Percentiles rank a stretch among this genome's conserved stretches.
phyloP scores from a whole-genome alignment of 257 asterid genomes.

The Nicotiana knightiana region DNA sequence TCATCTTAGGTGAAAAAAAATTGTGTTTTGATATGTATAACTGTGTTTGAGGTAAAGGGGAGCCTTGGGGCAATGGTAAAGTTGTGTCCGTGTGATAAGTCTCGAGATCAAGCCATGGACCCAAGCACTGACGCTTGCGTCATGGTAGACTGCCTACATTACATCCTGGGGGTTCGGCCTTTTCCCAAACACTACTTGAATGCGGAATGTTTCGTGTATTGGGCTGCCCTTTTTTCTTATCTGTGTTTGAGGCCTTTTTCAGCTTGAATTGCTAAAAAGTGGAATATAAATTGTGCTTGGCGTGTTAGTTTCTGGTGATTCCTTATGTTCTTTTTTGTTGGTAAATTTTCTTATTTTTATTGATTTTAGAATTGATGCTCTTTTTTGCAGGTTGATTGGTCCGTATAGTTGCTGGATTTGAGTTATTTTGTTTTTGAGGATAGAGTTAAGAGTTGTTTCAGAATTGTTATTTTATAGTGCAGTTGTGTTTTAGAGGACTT shows the following conservation, averaged over 20 bases:
- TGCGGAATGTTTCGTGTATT: no score
- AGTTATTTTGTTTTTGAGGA: slow-evolving; percentile 13
- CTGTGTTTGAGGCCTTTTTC: not conserved
- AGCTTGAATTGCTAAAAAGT: not conserved
- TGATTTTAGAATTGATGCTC: slow-evolving; percentile 11
- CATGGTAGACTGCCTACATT: no score
- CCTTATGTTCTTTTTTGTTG: not conserved
- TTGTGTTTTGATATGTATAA: not conserved
- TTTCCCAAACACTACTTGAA: no score
- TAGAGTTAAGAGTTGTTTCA: slow-evolving; percentile 10
- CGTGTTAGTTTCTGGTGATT: not conserved
- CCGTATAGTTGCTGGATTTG: slow-evolving; percentile 15
- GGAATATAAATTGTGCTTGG: not conserved
- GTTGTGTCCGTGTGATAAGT: no score
- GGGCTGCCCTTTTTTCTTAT: not conserved
- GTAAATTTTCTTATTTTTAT: not conserved
- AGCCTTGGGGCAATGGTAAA: no score
- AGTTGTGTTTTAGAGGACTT: slow-evolving; percentile 14
- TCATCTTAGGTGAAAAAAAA: not conserved
- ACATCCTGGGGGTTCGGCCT: no score
- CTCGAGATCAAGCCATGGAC: no score
- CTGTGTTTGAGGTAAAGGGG: no score
- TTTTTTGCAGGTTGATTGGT: slow-evolving; percentile 56
- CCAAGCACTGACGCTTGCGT: no score
- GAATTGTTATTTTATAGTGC: slow-evolving; percentile 16